Conservation (phyloP, 805 yeast species). For the Starmerella vitae region DNA sequence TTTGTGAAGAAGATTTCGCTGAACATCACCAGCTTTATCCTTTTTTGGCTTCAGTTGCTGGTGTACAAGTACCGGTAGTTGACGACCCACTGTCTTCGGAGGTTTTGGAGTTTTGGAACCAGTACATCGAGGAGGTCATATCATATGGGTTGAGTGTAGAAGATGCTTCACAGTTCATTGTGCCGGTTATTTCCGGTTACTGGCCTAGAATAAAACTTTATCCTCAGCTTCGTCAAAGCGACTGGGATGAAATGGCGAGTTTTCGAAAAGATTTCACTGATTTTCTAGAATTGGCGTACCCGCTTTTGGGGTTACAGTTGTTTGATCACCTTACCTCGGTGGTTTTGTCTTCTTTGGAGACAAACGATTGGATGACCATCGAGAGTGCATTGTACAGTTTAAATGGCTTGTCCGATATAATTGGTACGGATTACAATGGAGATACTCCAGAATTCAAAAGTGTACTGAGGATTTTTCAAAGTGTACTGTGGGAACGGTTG, state of each 20-base stretch:
- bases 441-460: conserved; percentile 23
- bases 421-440: conserved; percentile 24
- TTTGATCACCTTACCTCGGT: conserved; percentile 31
- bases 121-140: conserved; percentile 24
- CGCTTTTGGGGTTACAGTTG: conserved; percentile 44
- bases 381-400: conserved; percentile 54
- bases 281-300: conserved; percentile 55
- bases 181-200: conserved; percentile 41
- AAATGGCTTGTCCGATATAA: conserved; percentile 42
- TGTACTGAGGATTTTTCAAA: conserved; percentile 24
- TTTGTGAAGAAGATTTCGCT: conserved; percentile 13
- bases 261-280: conserved; percentile 69
- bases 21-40: conserved; percentile 9
- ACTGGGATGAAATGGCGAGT: conserved; percentile 45
- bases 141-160: conserved; percentile 21
- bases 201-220: conserved; percentile 49
- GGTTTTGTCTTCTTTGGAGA: conserved; percentile 11
- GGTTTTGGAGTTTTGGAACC: conserved; percentile 28
- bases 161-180: conserved; percentile 23
- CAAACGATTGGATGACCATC: conserved; percentile 30
- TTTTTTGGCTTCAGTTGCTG: conserved; percentile 12
- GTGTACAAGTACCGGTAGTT: conserved; percentile 16
- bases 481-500: conserved; percentile 24
- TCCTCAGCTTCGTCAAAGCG: conserved; percentile 11
- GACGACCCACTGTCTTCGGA: conserved; percentile 24